These are phyloP conservation scores for Colletotrichum agaves DNA, from an alignment of 2,329 filamentous ascomycete genomes.

Conservation along the genomic window DNA sequence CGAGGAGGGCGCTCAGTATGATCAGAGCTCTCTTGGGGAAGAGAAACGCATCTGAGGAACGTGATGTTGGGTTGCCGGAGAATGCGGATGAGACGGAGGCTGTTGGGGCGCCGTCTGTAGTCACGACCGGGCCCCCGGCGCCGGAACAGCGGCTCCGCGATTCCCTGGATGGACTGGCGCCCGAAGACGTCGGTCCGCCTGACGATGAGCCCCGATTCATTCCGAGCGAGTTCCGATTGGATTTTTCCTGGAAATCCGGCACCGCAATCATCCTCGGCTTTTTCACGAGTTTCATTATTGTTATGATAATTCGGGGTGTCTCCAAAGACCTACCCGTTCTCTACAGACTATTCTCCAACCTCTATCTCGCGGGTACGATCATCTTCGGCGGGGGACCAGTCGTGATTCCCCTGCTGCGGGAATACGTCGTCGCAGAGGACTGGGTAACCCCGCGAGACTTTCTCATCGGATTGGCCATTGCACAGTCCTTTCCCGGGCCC, in stretches of 20 bases:
- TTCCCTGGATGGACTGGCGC: neutral
- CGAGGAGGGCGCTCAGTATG: constrained; percentile 34
- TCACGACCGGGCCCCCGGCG: neutral
- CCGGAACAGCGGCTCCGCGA: neutral
- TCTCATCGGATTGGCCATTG: constrained; percentile 73
- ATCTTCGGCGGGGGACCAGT: constrained; percentile 69
- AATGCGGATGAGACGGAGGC: neutral
- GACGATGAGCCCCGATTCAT: constrained; percentile 43
- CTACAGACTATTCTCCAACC: constrained; percentile 71
- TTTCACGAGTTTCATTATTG: constrained; percentile 61
- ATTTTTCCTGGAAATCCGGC: constrained; percentile 53
- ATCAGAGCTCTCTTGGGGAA: neutral
- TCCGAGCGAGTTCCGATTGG: constrained; percentile 42
- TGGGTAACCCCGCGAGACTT: constrained; percentile 76
- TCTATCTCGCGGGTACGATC: constrained; percentile 74
- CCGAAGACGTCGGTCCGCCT: constrained; percentile 29
- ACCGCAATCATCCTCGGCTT: constrained; percentile 54
- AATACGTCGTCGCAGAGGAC: constrained; percentile 68
- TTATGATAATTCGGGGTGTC: constrained; percentile 60
- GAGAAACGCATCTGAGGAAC: neutral
- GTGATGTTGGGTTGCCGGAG: neutral
- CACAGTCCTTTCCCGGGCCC: constrained; percentile 69
- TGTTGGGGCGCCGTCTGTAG: no score
- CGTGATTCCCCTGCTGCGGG: constrained; percentile 66
- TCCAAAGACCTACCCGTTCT: constrained; percentile 52